phyloP scores from a whole-genome alignment of 768 basidiomycete species.

The Cystobasidium tubakii region DNA sequence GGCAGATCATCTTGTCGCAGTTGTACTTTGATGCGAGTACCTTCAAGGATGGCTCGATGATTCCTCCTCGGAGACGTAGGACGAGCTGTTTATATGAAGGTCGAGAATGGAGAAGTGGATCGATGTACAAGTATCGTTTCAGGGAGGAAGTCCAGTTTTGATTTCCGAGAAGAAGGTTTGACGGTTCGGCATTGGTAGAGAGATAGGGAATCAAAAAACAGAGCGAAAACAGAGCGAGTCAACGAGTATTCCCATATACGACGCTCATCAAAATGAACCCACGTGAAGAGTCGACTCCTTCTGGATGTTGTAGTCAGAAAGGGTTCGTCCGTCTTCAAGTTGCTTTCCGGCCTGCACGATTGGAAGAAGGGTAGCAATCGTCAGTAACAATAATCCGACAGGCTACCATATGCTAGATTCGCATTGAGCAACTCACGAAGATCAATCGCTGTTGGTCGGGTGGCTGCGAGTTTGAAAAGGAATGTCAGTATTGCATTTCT shows the following conservation, averaged over 20 bases:
- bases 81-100: not conserved
- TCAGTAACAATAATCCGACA: no score
- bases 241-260: no score
- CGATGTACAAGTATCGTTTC: no score
- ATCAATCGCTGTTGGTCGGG: conserved; percentile 86
- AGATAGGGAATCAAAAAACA: no score
- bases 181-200: no score
- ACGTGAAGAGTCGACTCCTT: conserved; percentile 69
- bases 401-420: no score
- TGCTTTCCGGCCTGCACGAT: conserved; percentile 71
- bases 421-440: conserved; percentile 52
- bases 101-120: no score
- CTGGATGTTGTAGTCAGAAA: conserved; percentile 85
- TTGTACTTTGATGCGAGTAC: conserved; percentile 87
- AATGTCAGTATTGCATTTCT: conserved; percentile 1
- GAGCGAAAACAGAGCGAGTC: no score
- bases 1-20: conserved; percentile 71
- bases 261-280: conserved; percentile 58
- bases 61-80: conserved; percentile 81
- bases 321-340: conserved; percentile 96
- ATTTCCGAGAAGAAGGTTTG: no score
- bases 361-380: no score
- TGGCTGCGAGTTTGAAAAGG: conserved; percentile 50
- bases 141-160: no score
- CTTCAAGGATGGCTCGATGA: conserved; percentile 98